These are phyloP conservation scores for Aspergillus versicolor DNA, from an alignment of 2,329 filamentous ascomycete species.

Conservation along the genomic window DNA sequence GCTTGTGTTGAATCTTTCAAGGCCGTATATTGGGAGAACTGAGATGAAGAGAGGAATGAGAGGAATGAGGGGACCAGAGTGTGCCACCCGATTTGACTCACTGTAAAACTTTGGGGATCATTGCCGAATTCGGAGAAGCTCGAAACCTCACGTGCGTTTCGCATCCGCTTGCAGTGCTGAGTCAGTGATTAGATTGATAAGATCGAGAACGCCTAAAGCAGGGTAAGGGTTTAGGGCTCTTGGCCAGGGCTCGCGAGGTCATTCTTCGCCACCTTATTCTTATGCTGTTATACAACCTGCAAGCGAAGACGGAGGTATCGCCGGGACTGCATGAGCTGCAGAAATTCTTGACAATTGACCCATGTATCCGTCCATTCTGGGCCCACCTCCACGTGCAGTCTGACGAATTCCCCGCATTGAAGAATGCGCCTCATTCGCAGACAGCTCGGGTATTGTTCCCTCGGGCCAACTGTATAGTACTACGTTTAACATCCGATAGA, in stretches of 20 bases:
- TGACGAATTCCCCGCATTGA: slow-evolving; percentile 1
- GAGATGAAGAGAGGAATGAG: not conserved
- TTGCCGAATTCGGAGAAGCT: not conserved
- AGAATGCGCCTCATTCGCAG: not conserved
- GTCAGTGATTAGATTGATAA: slow-evolving; percentile 2
- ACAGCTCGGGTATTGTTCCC: slow-evolving; percentile 3
- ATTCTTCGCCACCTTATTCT: not conserved
- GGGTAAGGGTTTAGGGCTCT: slow-evolving; percentile 2
- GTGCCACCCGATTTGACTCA: not conserved
- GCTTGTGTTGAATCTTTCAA: slow-evolving; percentile 24
- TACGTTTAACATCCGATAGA: not conserved
- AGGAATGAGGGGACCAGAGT: not conserved
- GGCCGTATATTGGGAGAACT: slow-evolving; percentile 1
- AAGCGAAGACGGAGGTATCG: not conserved
- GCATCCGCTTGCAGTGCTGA: not conserved
- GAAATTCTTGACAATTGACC: not conserved
- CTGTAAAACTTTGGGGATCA: not conserved
- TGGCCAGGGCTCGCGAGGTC: not conserved
- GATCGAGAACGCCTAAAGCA: not conserved
- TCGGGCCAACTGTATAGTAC: not conserved
- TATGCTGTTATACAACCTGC: not conserved
- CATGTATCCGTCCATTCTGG: not conserved
- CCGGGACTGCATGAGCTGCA: not conserved
- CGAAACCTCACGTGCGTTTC: slow-evolving; percentile 1
- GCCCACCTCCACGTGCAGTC: not conserved